Evolutionary conservation across 192 early-diverging fungal species (phyloP).

Genomic region (Obelidium mucronatum): DNA sequence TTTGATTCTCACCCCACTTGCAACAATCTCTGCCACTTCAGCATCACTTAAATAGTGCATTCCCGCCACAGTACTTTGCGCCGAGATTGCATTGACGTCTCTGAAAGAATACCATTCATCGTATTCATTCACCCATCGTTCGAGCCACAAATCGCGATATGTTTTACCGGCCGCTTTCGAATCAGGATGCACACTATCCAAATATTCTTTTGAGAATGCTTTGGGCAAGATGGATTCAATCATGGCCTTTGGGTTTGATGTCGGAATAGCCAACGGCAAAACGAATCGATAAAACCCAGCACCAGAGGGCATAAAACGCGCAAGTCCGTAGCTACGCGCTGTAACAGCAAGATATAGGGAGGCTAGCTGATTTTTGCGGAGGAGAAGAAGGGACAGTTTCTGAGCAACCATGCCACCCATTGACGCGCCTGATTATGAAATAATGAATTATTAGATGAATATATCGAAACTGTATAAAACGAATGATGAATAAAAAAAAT

Average conservation of each 20-base stretch:
- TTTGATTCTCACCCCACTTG: background rate
- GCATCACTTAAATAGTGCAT: background rate
- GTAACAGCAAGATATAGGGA: background rate
- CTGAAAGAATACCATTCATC: slow-evolving; percentile 1
- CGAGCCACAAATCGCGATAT: background rate
- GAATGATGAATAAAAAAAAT: too few relatives aligned
- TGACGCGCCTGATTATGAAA: slow-evolving; percentile 75
- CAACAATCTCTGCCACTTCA: background rate
- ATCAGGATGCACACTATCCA: background rate
- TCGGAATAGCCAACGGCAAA: background rate
- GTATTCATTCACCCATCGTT: background rate
- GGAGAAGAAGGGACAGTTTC: slow-evolving; percentile 52
- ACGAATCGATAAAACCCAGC: background rate
- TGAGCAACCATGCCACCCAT: slow-evolving; percentile 85
- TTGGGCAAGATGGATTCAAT: background rate
- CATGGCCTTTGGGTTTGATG: background rate
- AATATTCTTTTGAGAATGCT: background rate
- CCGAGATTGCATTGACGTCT: background rate
- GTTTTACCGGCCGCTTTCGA: background rate
- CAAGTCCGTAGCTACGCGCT: background rate
- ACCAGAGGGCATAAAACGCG: background rate
- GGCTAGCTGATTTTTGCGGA: background rate
- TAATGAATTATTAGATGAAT: too few relatives aligned
- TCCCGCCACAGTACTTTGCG: background rate
- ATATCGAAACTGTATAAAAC: too few relatives aligned